Base-by-base conservation (phyloP, 768 basidiomycete species). In the Psilocybe sp. region DNA sequence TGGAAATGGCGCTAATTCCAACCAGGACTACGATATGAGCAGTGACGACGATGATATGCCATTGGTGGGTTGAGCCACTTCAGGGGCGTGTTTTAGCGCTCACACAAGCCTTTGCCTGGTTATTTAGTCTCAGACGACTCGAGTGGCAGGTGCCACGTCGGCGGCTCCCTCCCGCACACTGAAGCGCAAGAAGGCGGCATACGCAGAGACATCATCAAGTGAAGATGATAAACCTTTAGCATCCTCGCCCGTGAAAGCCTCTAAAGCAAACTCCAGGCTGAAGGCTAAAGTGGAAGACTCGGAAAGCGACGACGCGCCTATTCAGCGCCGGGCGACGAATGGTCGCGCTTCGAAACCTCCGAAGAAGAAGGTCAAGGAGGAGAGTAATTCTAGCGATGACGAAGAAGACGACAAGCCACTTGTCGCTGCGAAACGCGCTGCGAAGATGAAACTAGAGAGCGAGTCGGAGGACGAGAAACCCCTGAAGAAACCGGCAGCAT, bases 221-320 rank as follows among this genome's bases (percentile, higher is more conserved):
- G 87, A 88, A 40, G 85, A 90, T 55, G 87, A 89, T 48, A 72
- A 71, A 14, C 87, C 86, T 46, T 76, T 89, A 35, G 83, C 87
- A 43, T 85, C 87, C 20, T 87, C 89, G 35, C 87, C 86, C 15
- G 74, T 70, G 4, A 89, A 88, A 48, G 45, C 66, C 36, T 39
- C 57, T 23, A 74, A 72, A 37, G 57, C 55, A 42, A 69, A 72
- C 53, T 50, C 56, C 13, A 70, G 68, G 48, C 56, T 54, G 48
- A 60, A 61, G 40, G 65, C 72, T 18, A 65, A 62, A 28, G 71
- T 70, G 36, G 65, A 70, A 19, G 61, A 54, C 49, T 62, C 63
- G 50, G 69, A 66, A 23, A 68, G 69, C 44, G 77, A 77, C 31
- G 70, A 75, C 52, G 63, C 68, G 54, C 67, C 77, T 37, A 78